Base-by-base conservation (phyloP, 2,329 filamentous ascomycete species). In the Tricladium varicosporioides region DNA sequence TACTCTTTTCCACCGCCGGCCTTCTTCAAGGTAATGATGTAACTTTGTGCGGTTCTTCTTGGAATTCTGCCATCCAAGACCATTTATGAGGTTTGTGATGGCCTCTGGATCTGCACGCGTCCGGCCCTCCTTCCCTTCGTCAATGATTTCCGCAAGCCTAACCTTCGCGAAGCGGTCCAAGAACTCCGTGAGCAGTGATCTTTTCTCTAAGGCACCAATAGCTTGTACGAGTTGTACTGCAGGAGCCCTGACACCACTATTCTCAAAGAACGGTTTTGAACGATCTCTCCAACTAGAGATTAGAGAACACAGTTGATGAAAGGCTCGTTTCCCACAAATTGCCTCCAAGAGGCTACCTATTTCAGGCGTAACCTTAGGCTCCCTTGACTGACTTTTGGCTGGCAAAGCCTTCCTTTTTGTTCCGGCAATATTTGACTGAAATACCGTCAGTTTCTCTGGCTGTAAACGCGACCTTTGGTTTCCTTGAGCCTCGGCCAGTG, bases 1-100 rank as follows among this genome's bases (percentile, higher is more conserved):
- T 33, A 57, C 40, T 19, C 50, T 57, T 49, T n/a, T 57, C 45
- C n/a, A 57, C 49, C 16, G 19, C 22, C 54, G 49, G 49, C 54
- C 44, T 14, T 57, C 45, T 57, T 57, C 49, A 49, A 57, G 49
- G 49, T 57, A 57, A 40, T 53, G 9, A 32, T 19, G 22, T 44
- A 53, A 49, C 42, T 33, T 42, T 11, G 11, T 14, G 31, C 48
- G 53, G 42, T 46, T 53, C 32, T 8, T 47, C 40, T 53, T 27
- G 5, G 44, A 49, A 18, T 48, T 14, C 22, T 42, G 14, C 45
- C n/a, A 57, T 49, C 49, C 45, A 1, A 57, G 27, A 36, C n/a
- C 27, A 53, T 22, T 2, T 31, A 57, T 57, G 11, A 57, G 54
- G 32, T 57, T 43, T 5, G 22, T 50, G 53, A 57, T 43, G 33